Base-by-base conservation (phyloP, 768 basidiomycete genomes). In the Leccinum barrowsii region DNA sequence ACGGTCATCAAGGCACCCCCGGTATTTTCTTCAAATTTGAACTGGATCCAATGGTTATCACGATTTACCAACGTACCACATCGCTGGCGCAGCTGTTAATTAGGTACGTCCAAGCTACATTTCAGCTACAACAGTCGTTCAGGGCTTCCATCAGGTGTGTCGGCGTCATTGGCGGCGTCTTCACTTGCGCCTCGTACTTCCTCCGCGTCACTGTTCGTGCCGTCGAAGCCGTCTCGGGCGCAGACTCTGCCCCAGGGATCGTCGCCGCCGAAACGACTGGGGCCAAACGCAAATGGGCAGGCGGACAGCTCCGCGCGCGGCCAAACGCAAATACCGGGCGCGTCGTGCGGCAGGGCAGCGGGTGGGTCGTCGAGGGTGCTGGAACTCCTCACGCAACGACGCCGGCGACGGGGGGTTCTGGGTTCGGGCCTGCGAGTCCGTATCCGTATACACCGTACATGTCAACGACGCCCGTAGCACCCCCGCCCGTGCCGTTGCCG, bases 11-110 rank as follows among this genome's bases (percentile, higher is more conserved):
- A 15, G 92, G 90, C 7, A 87, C 92, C 0, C 96, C 96, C 0
- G 95, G 92, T 15, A 96, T 98, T 70, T 98, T 96, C 80, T 97
- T 98, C 87, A 97, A 98, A 74, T 98, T 93, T 71, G 95, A 99
- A 58, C 75, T 98, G 37, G 96, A 99, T 69, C 94, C 95, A 1
- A 82, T 98, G 74, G 79, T 83, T 22, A 80, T 98, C 59, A 88
- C 85, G 0, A 85, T 98, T 55, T 83, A 90, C 66, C 94, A 98
- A 74, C 85, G 94, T 17, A 98, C 96, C 19, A 93, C 89, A 0
- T 79, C 84, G 1, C 75, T 99, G 52, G 67, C 87, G 3, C 89
- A 95, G 63, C 82, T 99, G 55, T 67, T 97, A 62, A 89, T 98
- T 61, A 81, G 89, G 75, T 81, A n/a, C 11, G 59, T 49, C 65